These are phyloP conservation scores for Blastocystis sp. DNA, from an alignment of 352 stramenopile species.

Conservation along the genomic window DNA sequence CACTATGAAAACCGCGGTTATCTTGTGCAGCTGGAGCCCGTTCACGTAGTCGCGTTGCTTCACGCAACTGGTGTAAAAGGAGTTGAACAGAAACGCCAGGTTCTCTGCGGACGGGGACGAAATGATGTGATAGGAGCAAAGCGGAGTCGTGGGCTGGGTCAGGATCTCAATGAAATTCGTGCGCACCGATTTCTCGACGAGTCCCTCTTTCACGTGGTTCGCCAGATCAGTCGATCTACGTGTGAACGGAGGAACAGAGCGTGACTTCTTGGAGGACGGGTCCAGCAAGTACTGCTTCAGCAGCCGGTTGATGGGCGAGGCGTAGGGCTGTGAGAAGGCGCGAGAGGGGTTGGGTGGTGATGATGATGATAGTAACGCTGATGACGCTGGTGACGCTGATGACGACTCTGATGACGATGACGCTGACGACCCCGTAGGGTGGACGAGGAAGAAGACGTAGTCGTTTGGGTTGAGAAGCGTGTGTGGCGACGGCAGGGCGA, in stretches of 20 bases:
- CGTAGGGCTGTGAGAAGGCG: constrained; percentile 43
- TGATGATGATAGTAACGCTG: no score
- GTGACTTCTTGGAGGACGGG: background rate
- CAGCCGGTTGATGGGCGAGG: constrained; percentile 19
- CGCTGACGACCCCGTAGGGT: no score
- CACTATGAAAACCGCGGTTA: constrained; percentile 13
- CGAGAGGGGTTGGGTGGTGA: no score
- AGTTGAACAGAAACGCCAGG: background rate
- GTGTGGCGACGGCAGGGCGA: background rate
- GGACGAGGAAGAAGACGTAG: background rate
- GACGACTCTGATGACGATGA: no score
- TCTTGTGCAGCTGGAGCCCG: constrained; percentile 17
- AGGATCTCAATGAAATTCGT: constrained; percentile 19
- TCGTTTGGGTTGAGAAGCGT: background rate
- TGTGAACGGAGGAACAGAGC: background rate
- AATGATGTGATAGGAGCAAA: constrained; percentile 20
- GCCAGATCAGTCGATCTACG: background rate
- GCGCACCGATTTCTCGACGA: constrained; percentile 11
- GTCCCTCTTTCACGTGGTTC: background rate
- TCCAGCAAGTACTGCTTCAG: constrained; percentile 9
- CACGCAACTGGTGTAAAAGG: constrained; percentile 34
- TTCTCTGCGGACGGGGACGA: background rate
- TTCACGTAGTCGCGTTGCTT: constrained; percentile 53
- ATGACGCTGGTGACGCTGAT: no score
- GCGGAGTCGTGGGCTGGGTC: background rate